Conservation (phyloP, 305 asterid genomes). For the Solanum hybrid region DNA sequence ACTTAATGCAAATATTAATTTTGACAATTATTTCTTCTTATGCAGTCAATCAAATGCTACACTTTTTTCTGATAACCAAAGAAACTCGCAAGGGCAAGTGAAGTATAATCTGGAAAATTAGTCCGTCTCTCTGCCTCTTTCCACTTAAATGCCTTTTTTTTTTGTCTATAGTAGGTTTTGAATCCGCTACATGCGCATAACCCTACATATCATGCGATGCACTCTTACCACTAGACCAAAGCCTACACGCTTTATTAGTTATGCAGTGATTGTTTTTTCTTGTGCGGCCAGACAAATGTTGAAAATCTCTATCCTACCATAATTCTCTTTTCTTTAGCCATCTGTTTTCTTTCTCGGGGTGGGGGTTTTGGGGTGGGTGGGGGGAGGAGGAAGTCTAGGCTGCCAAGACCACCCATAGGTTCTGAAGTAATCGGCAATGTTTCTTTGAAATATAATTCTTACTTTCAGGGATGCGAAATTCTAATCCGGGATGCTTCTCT, state of each 20-base stretch:
- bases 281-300: not conserved
- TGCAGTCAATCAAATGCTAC: not conserved
- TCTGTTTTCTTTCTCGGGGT: not conserved
- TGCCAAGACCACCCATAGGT: not conserved
- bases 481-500: not conserved
- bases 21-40: not conserved
- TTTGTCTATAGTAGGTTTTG: not conserved
- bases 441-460: not conserved
- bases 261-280: not conserved
- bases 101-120: not conserved
- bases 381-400: not conserved
- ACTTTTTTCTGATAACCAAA: not conserved
- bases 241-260: not conserved
- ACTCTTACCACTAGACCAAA: not conserved
- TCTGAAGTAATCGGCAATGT: not conserved
- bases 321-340: not conserved
- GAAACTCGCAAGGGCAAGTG: not conserved
- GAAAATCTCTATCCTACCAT: not conserved
- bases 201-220: not conserved
- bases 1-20: not conserved
- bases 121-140: not conserved
- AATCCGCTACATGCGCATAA: not conserved
- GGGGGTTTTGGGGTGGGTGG: not conserved
- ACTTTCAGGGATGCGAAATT: not conserved
- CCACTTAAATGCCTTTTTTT: not conserved